These are phyloP conservation scores for Panaeolus papilionaceus DNA, from an alignment of 768 basidiomycete genomes.

Conservation along the genomic window DNA sequence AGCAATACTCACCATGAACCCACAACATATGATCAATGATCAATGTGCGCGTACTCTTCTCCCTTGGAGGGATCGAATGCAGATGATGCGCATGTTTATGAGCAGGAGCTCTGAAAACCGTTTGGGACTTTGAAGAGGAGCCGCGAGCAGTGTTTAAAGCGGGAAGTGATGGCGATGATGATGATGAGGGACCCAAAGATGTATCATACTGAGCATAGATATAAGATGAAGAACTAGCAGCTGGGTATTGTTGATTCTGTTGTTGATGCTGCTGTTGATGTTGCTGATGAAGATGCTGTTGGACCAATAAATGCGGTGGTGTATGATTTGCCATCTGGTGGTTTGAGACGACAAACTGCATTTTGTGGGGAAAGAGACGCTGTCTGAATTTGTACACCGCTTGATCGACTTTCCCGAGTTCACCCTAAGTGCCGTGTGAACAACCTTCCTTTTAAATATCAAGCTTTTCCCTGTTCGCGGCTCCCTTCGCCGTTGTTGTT, in stretches of 20 bases:
- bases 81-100: slow-evolving; percentile 90
- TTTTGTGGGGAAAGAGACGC: slow-evolving; percentile 27
- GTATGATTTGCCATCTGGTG: slow-evolving; percentile 25
- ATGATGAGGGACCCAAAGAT: slow-evolving; percentile 18
- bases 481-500: not conserved
- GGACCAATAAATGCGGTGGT: slow-evolving; percentile 22
- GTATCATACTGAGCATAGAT: slow-evolving; percentile 18
- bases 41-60: slow-evolving; percentile 88
- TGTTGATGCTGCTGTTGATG: slow-evolving; percentile 15
- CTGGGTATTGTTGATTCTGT: slow-evolving; percentile 24
- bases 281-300: slow-evolving; percentile 22
- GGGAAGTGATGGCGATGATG: slow-evolving; percentile 14
- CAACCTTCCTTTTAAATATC: not conserved
- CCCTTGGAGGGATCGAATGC: slow-evolving; percentile 84
- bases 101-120: slow-evolving; percentile 71
- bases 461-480: slow-evolving; percentile 1
- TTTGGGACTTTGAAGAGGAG: slow-evolving; percentile 26
- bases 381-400: slow-evolving; percentile 31
- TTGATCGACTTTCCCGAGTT: slow-evolving; percentile 33
- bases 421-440: slow-evolving; percentile 37
- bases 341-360: slow-evolving; percentile 19
- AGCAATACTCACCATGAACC: slow-evolving; percentile 62
- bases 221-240: slow-evolving; percentile 20
- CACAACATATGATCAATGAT: slow-evolving; percentile 90
- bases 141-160: slow-evolving; percentile 15